A percentile compares a stretch with the other conserved stretches of the same genome.
Evolutionary conservation across 108 stramenopile species (phyloP).

Genomic region (Skeletonema tropicum): DNA sequence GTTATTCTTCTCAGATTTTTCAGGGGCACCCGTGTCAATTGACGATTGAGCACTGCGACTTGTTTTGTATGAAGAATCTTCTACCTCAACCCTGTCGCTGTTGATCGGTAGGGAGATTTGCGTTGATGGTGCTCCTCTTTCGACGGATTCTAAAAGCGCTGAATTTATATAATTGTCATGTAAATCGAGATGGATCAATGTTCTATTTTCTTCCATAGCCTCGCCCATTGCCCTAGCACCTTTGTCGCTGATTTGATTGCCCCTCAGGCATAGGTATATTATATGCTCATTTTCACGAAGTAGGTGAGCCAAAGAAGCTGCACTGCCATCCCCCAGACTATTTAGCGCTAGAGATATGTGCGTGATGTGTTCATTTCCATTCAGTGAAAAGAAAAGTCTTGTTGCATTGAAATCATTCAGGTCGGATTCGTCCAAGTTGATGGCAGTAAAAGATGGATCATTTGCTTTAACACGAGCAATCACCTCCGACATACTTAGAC

Average conservation of each 20-base stretch:
- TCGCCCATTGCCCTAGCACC: slow-evolving; percentile 7
- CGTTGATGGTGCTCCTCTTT: not conserved
- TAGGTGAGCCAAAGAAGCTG: slow-evolving; percentile 6
- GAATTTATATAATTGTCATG: slow-evolving; percentile 7
- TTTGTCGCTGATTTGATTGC: slow-evolving; percentile 11
- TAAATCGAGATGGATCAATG: slow-evolving; percentile 12
- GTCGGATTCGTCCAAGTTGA: slow-evolving; percentile 9
- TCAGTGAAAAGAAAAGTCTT: not conserved
- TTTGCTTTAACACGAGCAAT: slow-evolving; percentile 4
- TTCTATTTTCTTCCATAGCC: slow-evolving; percentile 3
- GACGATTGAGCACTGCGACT: not conserved
- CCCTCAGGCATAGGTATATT: slow-evolving; percentile 1
- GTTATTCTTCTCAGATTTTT: not conserved
- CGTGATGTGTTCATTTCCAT: slow-evolving; percentile 6
- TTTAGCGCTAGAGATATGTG: slow-evolving; percentile 5
- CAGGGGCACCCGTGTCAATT: not conserved
- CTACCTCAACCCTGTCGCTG: not conserved
- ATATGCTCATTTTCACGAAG: slow-evolving; percentile 8
- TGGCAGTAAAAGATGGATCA: slow-evolving; percentile 8
- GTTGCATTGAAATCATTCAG: slow-evolving; percentile 17
- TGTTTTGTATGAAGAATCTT: not conserved
- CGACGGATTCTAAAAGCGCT: not conserved
- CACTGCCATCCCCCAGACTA: slow-evolving; percentile 3
- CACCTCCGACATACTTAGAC: not conserved
- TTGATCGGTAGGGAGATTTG: not conserved